These are phyloP conservation scores for Podospora appendiculata DNA, from an alignment of 495 filamentous ascomycete species.

Conservation along the genomic window DNA sequence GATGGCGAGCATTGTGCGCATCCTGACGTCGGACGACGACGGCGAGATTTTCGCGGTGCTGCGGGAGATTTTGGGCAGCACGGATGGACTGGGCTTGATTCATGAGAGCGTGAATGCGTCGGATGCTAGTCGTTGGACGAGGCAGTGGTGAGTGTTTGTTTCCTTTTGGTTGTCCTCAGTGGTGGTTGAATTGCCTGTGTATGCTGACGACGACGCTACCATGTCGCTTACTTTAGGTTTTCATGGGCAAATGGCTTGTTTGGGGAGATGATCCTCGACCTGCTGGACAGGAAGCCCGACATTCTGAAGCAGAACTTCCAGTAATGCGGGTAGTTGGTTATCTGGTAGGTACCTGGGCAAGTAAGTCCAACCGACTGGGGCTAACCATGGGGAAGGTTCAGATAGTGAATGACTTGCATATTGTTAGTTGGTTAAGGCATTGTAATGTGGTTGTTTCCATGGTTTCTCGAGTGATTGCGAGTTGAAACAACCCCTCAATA, in stretches of 20 bases:
- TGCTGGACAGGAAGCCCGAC: conserved; percentile 35
- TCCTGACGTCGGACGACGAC: conserved; percentile 34
- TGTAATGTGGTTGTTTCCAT: no score
- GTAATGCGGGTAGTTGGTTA: not conserved
- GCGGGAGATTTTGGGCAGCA: conserved; percentile 40
- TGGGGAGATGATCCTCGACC: conserved; percentile 55
- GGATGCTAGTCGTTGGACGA: conserved; percentile 45
- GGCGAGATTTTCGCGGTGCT: conserved; percentile 42
- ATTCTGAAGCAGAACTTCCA: conserved; percentile 33
- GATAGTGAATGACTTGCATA: no score
- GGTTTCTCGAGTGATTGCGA: no score
- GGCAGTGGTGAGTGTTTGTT: conserved; percentile 42
- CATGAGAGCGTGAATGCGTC: conserved; percentile 54
- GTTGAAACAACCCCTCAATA: no score
- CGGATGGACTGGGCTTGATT: conserved; percentile 50
- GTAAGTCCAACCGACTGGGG: no score
- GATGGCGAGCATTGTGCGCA: conserved; percentile 46
- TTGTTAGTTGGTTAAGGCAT: no score
- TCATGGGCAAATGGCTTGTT: conserved; percentile 65
- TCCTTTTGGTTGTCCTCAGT: not conserved
- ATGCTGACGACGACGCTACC: conserved; percentile 7
- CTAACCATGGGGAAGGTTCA: no score
- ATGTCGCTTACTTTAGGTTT: conserved; percentile 35
- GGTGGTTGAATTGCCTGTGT: not conserved
- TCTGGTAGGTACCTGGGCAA: not conserved